Conservation (phyloP, 2,329 filamentous ascomycete species). For the Penicillium aurantiogriseum region DNA sequence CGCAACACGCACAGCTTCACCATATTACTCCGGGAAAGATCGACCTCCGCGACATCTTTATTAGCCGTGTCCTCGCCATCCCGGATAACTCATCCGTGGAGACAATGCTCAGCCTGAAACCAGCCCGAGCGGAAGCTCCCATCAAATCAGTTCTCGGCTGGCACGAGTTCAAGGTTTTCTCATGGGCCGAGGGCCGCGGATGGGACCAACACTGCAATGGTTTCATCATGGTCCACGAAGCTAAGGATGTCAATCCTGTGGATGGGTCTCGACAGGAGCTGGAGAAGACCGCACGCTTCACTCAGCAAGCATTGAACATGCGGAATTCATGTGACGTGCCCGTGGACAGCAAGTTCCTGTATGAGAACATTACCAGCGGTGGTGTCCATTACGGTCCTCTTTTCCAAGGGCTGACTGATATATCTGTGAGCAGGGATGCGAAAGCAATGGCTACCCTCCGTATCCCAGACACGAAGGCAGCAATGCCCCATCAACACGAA, state of each 20-base stretch:
- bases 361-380: constrained; percentile 16
- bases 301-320: constrained; percentile 1
- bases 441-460: constrained; percentile 14
- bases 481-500: constrained; percentile 19
- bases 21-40: constrained; percentile 20
- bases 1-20: constrained; percentile 22
- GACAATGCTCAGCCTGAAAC: constrained; percentile 20
- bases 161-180: constrained; percentile 28
- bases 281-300: not conserved
- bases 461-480: constrained; percentile 16
- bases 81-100: constrained; percentile 20
- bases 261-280: constrained; percentile 12
- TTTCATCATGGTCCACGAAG: constrained; percentile 22
- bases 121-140: constrained; percentile 13
- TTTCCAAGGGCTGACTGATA: constrained; percentile 16
- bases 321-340: constrained; percentile 6
- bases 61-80: constrained; percentile 20
- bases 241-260: constrained; percentile 19
- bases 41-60: constrained; percentile 22
- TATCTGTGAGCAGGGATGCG: constrained; percentile 1
- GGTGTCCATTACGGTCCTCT: constrained; percentile 20
- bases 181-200: constrained; percentile 22
- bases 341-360: constrained; percentile 12
- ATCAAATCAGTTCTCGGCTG: constrained; percentile 22
- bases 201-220: constrained; percentile 27